phyloP scores from a whole-genome alignment of 2,329 filamentous ascomycete species.

The Colletotrichum musae region DNA sequence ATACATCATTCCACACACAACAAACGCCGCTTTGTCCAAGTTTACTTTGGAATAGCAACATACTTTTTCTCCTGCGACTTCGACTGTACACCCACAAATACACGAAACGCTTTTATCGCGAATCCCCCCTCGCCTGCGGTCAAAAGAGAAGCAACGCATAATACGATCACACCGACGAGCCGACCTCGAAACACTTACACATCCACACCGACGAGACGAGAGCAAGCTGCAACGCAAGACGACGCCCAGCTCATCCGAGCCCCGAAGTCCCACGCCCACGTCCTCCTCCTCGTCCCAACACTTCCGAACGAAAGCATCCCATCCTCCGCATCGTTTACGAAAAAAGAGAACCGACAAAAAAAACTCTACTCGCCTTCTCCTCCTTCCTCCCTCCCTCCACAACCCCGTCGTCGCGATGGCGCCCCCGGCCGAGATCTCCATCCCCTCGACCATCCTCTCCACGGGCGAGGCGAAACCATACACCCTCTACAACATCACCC shows the following conservation, averaged over 20 bases:
- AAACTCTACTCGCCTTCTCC: too few species aligned
- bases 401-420: constrained; percentile 61
- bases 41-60: too few species aligned
- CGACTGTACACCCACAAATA: too few species aligned
- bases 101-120: neutral
- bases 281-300: constrained; percentile 21
- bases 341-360: neutral
- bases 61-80: too few species aligned
- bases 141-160: neutral
- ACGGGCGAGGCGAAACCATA: constrained; percentile 74
- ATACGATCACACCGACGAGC: neutral
- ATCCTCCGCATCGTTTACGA: neutral
- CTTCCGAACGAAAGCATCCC: neutral
- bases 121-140: neutral
- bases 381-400: neutral
- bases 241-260: constrained; percentile 14
- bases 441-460: constrained; percentile 74
- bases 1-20: constrained; percentile 19
- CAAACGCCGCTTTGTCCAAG: neutral
- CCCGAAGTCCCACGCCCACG: neutral
- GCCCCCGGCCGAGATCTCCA: constrained; percentile 76
- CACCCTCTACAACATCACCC: constrained; percentile 83
- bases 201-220: constrained; percentile 1
- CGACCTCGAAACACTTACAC: constrained; percentile 19
- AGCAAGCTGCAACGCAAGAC: neutral